Conservation (phyloP, 225 moss, liverwort and hornwort species). For the Climacium dendroides region DNA sequence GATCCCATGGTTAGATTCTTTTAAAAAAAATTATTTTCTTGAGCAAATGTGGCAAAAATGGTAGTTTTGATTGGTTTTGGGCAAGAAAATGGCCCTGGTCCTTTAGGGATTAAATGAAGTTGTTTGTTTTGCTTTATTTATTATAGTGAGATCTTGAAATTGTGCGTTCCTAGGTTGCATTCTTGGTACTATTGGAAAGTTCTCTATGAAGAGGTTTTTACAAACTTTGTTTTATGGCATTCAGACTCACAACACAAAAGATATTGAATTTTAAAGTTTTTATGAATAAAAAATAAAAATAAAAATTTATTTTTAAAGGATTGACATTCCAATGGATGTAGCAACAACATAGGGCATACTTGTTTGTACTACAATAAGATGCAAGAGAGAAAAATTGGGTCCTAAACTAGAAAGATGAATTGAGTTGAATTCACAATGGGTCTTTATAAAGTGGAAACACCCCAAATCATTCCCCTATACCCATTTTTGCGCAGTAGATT, state of each 20-base stretch:
- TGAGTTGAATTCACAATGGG: fast-evolving
- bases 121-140: neutral
- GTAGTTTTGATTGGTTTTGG: too few species aligned
- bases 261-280: neutral
- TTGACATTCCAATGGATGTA: neutral
- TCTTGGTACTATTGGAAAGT: fast-evolving
- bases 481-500: too few species aligned
- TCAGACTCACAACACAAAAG: fast-evolving
- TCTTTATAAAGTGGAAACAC: too few species aligned
- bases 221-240: fast-evolving
- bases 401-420: fast-evolving
- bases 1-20: too few species aligned
- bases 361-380: neutral
- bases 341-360: fast-evolving
- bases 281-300: neutral
- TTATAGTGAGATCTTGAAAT: neutral
- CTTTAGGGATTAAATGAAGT: too few species aligned
- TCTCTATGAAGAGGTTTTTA: fast-evolving
- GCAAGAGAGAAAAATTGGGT: neutral
- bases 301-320: neutral
- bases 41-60: too few species aligned
- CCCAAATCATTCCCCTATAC: too few species aligned
- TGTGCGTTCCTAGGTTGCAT: neutral
- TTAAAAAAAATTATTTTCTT: too few species aligned
- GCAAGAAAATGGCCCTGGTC: too few species aligned